These are phyloP conservation scores for Geotrichum reessii DNA, from an alignment of 1,139 yeast genomes.

Conservation along the genomic window DNA sequence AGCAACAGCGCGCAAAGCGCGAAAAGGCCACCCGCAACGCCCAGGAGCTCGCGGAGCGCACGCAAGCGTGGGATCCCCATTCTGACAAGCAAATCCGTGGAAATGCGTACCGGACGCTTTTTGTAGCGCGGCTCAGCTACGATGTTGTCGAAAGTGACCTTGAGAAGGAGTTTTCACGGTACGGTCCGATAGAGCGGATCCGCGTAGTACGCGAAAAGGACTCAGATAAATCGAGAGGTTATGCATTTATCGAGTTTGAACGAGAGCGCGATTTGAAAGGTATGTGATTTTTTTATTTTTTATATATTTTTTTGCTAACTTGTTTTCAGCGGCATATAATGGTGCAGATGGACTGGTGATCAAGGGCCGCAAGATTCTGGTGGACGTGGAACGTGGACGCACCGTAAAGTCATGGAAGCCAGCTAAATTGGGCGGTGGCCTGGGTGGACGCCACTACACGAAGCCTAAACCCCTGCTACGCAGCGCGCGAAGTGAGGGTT, in stretches of 20 bases:
- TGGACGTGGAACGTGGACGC: slow-evolving; percentile 82
- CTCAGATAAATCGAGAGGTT: slow-evolving; percentile 61
- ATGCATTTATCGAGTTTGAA: slow-evolving; percentile 75
- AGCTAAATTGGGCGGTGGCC: slow-evolving; percentile 66
- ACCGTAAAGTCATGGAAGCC: slow-evolving; percentile 77
- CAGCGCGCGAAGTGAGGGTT: slow-evolving; percentile 12
- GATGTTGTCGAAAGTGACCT: slow-evolving; percentile 63
- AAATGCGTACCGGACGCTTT: slow-evolving; percentile 75
- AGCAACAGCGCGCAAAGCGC: slow-evolving; percentile 35
- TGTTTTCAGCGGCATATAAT: slow-evolving; percentile 43
- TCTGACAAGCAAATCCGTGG: slow-evolving; percentile 58
- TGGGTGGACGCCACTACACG: slow-evolving; percentile 57
- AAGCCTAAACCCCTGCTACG: slow-evolving; percentile 21
- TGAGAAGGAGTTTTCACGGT: slow-evolving; percentile 54
- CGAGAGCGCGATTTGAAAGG: slow-evolving; percentile 50
- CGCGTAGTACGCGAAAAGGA: slow-evolving; percentile 58
- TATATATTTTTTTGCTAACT: background rate
- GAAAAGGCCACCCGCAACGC: slow-evolving; percentile 33
- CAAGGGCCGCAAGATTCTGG: slow-evolving; percentile 52
- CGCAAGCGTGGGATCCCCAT: slow-evolving; percentile 46
- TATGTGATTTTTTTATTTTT: slow-evolving; percentile 25
- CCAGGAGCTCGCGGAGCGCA: slow-evolving; percentile 34
- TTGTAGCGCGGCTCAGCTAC: slow-evolving; percentile 68
- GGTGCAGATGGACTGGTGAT: slow-evolving; percentile 53
- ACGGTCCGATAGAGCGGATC: slow-evolving; percentile 64